Conservation (phyloP, 108 stramenopile species). For the Mediolabrus comicus region DNA sequence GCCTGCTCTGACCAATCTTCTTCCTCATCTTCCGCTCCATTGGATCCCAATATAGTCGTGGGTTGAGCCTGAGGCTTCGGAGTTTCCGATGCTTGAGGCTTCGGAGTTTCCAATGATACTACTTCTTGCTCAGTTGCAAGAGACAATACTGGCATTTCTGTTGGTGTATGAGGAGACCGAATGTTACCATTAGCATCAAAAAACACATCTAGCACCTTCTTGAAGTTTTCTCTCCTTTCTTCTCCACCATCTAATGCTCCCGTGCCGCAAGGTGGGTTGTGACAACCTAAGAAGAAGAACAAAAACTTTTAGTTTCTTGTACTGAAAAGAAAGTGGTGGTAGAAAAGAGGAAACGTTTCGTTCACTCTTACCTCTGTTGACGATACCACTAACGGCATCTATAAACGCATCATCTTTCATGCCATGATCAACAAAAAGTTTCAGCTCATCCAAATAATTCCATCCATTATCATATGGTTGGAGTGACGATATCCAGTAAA, state of each 20-base stretch:
- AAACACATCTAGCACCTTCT: constrained; percentile 5
- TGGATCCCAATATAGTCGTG: background rate
- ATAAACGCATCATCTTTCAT: constrained; percentile 30
- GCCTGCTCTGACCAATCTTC: constrained; percentile 20
- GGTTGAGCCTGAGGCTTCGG: background rate
- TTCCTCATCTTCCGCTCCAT: constrained; percentile 12
- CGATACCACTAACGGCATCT: constrained; percentile 37
- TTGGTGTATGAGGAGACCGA: background rate
- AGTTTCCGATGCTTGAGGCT: background rate
- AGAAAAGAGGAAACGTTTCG: background rate
- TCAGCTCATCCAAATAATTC: constrained; percentile 33
- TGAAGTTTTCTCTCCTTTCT: constrained; percentile 40
- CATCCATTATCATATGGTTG: constrained; percentile 37
- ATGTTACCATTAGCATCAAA: constrained; percentile 7
- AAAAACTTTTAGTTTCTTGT: background rate
- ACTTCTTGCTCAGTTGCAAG: background rate
- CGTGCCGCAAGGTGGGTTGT: constrained; percentile 6
- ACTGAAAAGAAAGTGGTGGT: background rate
- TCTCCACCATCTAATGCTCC: constrained; percentile 30
- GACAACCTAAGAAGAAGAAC: background rate
- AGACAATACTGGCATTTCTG: background rate
- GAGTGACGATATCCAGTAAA: constrained; percentile 32
- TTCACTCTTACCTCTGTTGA: constrained; percentile 14
- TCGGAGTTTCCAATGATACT: background rate
- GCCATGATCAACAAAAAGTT: constrained; percentile 24